A percentile compares a stretch with the other conserved stretches of the same genome.
Evolutionary conservation across 768 basidiomycete species (phyloP).

Genomic region (Boletus rufocinnamomeus): DNA sequence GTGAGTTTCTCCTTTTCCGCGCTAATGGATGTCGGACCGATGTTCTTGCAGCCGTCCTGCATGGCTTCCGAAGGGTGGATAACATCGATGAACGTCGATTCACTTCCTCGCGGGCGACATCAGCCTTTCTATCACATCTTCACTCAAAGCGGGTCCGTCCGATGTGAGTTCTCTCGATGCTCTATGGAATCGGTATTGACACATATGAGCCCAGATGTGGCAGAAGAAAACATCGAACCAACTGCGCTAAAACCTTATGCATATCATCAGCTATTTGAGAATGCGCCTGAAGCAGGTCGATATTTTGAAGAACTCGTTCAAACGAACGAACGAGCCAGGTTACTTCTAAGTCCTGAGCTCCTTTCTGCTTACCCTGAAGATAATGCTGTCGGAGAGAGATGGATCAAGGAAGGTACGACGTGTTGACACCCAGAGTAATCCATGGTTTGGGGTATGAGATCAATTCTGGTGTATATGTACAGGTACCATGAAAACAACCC

Average conservation of each 20-base stretch:
- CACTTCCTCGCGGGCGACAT: constrained; percentile 40
- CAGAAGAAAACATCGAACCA: constrained; percentile 39
- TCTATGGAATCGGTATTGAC: constrained; percentile 2
- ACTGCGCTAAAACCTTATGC: constrained; percentile 17
- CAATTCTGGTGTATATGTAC: constrained; percentile 3
- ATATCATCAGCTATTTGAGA: constrained; percentile 27
- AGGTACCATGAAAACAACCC: constrained; percentile 3
- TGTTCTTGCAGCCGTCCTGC: constrained; percentile 34
- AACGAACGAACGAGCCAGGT: constrained; percentile 35
- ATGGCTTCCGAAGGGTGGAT: constrained; percentile 47
- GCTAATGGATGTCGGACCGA: neutral
- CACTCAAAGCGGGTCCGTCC: constrained; percentile 35
- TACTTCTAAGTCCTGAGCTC: constrained; percentile 46
- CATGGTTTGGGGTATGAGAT: neutral
- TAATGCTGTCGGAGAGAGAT: constrained; percentile 37
- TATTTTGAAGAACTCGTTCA: constrained; percentile 40
- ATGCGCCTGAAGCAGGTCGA: constrained; percentile 32
- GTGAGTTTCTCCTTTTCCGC: constrained; percentile 27
- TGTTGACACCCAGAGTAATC: neutral
- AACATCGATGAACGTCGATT: constrained; percentile 42
- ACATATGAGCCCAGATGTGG: constrained; percentile 33
- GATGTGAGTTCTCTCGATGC: constrained; percentile 36
- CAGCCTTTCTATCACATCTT: constrained; percentile 54
- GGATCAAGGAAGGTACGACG: constrained; percentile 32
- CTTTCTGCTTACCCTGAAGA: constrained; percentile 50